Conservation (phyloP, 192 early-diverging fungal species). For the Coemansia sp. region DNA sequence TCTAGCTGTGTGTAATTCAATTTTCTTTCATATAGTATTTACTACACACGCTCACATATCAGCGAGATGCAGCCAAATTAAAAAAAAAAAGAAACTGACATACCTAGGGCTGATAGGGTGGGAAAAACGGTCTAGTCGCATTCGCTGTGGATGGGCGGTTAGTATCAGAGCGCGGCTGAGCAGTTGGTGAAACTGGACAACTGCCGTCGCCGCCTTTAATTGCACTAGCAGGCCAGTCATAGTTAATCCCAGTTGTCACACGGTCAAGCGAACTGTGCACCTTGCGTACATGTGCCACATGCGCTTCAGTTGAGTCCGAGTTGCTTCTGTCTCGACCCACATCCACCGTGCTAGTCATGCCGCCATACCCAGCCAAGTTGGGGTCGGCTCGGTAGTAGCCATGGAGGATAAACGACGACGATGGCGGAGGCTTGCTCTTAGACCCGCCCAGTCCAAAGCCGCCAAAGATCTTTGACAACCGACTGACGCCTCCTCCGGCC, state of each 20-base stretch:
- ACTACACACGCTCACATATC: no score
- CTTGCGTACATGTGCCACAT: slow-evolving; percentile 14
- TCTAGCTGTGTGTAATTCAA: no score
- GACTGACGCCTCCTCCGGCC: not conserved
- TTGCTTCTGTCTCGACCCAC: slow-evolving; percentile 23
- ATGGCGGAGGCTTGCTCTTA: not conserved
- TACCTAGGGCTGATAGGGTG: not conserved
- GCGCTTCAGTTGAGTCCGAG: slow-evolving; percentile 17
- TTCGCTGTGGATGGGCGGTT: not conserved
- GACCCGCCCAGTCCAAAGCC: slow-evolving; percentile 17
- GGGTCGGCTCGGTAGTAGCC: not conserved
- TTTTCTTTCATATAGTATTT: no score
- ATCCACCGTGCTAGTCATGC: slow-evolving; percentile 8
- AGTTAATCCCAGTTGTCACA: not conserved
- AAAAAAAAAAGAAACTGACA: not conserved
- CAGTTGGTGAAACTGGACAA: not conserved
- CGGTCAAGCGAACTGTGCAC: slow-evolving; percentile 23
- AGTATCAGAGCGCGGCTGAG: not conserved
- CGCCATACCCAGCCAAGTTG: not conserved
- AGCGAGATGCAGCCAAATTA: no score
- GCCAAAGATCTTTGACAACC: slow-evolving; percentile 17
- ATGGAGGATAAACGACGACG: not conserved
- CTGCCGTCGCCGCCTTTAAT: not conserved
- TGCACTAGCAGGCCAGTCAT: not conserved
- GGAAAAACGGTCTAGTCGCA: not conserved